A percentile compares a stretch with the other conserved stretches of the same genome.
phyloP scores from a whole-genome alignment of 164 flowering plant species.

The Vitis rupestris region DNA sequence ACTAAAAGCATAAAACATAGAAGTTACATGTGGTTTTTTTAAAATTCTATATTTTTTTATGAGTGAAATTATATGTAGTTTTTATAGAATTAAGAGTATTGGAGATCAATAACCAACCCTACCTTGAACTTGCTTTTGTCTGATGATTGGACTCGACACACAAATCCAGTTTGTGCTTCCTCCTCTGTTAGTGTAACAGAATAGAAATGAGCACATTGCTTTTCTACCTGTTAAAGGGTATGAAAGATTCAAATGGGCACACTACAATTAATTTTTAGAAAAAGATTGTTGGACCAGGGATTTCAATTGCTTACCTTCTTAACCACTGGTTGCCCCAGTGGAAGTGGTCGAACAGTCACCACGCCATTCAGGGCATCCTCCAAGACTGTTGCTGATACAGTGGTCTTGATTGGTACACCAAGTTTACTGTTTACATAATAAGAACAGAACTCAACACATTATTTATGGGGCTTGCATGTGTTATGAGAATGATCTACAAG shows the following conservation, averaged over 20 bases:
- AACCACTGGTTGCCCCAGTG: slow-evolving; percentile 53
- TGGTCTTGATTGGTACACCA: slow-evolving; percentile 95
- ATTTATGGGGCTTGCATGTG: neutral
- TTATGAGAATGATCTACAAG: neutral
- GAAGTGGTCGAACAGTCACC: slow-evolving; percentile 60
- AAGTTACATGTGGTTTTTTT: too few species aligned
- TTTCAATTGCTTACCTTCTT: slow-evolving; percentile 50
- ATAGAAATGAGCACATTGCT: slow-evolving; percentile 90
- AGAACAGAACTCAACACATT: too few species aligned
- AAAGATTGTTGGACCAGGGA: slow-evolving; percentile 1
- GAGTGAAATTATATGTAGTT: too few species aligned
- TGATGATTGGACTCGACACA: slow-evolving; percentile 72
- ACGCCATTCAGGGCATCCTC: slow-evolving; percentile 92
- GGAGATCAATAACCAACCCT: neutral
- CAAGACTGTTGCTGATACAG: slow-evolving; percentile 87
- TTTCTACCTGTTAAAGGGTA: slow-evolving; percentile 72
- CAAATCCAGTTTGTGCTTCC: slow-evolving; percentile 76
- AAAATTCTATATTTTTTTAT: too few species aligned
- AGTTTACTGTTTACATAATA: slow-evolving; percentile 56
- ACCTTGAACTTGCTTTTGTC: slow-evolving; percentile 97
- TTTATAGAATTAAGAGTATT: too few species aligned
- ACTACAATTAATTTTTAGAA: slow-evolving; percentile 1
- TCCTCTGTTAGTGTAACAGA: slow-evolving; percentile 78
- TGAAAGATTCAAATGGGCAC: neutral
- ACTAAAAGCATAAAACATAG: too few species aligned